Evolutionary conservation across 2,329 filamentous ascomycete genomes (phyloP).

Genomic region (Trichoderma sp.): DNA sequence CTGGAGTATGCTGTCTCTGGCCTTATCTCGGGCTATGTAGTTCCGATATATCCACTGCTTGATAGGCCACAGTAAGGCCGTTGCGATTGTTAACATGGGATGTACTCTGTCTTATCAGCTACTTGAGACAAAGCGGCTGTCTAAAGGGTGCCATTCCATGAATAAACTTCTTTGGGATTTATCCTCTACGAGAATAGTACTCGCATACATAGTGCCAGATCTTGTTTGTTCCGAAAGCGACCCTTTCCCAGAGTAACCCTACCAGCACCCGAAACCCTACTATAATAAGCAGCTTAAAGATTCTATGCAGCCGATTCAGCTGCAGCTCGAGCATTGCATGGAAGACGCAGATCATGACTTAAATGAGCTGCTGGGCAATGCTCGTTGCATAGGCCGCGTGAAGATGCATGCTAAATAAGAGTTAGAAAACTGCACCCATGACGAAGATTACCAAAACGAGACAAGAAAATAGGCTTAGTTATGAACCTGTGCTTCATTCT

Average conservation of each 20-base stretch:
- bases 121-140: neutral
- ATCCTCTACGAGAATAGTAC: neutral
- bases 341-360: neutral
- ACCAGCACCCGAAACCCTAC: neutral
- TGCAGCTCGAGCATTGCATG: neutral
- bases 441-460: neutral
- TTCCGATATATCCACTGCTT: neutral
- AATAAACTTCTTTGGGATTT: neutral
- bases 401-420: neutral
- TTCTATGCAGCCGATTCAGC: neutral
- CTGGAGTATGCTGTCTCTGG: neutral
- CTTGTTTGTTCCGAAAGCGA: neutral
- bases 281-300: neutral
- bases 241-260: neutral
- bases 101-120: neutral
- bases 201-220: neutral
- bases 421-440: neutral
- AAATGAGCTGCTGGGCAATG: neutral
- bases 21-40: neutral
- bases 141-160: neutral
- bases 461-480: neutral
- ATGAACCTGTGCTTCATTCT: neutral
- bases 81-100: neutral
- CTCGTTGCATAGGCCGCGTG: neutral
- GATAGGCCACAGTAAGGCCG: neutral